Evolutionary conservation across 2,329 filamentous ascomycete species (phyloP).

Genomic region (Nigrograna mackinnonii): DNA sequence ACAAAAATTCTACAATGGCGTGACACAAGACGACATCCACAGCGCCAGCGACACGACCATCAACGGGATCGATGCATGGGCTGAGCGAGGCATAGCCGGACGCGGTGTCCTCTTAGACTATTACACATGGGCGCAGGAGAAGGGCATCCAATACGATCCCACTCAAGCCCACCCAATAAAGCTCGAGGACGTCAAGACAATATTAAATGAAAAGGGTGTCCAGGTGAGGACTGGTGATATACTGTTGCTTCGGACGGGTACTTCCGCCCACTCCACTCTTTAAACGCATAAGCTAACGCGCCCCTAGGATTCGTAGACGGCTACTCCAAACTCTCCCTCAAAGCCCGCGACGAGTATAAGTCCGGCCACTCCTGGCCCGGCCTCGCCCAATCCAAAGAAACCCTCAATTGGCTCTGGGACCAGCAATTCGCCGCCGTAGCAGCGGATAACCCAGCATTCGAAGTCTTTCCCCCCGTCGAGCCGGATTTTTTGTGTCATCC

Average conservation of each 20-base stretch:
- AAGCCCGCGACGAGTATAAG: constrained; percentile 1
- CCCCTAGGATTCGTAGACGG: not conserved
- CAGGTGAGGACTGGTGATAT: constrained; percentile 16
- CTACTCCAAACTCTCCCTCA: not conserved
- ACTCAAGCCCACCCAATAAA: constrained; percentile 13
- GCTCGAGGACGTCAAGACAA: constrained; percentile 12
- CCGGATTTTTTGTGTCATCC: constrained; percentile 12
- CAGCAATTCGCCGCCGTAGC: constrained; percentile 64
- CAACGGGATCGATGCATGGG: constrained; percentile 6
- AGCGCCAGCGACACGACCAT: constrained; percentile 1
- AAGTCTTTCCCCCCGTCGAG: constrained; percentile 52
- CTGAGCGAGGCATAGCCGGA: constrained; percentile 22
- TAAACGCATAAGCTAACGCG: constrained; percentile 2
- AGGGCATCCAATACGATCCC: not conserved
- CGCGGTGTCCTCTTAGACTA: constrained; percentile 4
- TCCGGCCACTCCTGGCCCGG: constrained; percentile 6
- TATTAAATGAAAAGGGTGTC: constrained; percentile 10
- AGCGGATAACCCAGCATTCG: constrained; percentile 64
- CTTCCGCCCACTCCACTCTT: too few relatives aligned
- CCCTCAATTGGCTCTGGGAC: constrained; percentile 67
- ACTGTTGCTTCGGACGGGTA: constrained; percentile 22
- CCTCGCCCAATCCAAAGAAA: constrained; percentile 39
- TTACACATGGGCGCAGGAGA: not conserved
- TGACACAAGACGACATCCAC: not conserved
- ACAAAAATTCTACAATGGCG: constrained; percentile 9